Percentiles rank a stretch among this genome's conserved stretches.
Conservation (phyloP, 2,329 filamentous ascomycete species). For the Bertia moriformis region DNA sequence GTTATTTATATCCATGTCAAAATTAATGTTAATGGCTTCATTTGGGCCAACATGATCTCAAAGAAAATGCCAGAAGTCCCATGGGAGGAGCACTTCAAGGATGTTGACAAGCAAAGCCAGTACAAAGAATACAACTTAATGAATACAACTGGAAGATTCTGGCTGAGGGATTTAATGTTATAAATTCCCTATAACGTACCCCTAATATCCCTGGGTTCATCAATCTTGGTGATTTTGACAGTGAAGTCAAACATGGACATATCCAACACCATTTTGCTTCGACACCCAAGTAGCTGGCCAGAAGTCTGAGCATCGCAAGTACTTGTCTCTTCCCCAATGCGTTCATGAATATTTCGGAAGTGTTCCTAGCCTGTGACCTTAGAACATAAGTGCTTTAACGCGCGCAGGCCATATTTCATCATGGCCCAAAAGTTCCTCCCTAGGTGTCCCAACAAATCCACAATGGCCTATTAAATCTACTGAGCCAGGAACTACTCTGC, state of each 20-base stretch:
- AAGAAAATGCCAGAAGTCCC: conserved; percentile 13
- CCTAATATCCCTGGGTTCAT: conserved; percentile 26
- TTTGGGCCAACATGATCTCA: conserved; percentile 26
- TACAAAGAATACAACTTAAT: conserved; percentile 16
- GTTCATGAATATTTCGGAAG: conserved; percentile 2
- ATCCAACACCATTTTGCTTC: conserved; percentile 1
- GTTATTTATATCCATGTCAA: conserved; percentile 23
- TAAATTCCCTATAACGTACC: conserved; percentile 29
- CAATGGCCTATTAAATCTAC: conserved; percentile 2
- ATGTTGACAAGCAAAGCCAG: conserved; percentile 15
- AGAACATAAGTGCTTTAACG: not conserved
- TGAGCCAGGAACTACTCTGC: not conserved
- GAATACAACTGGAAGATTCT: conserved; percentile 27
- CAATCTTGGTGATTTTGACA: conserved; percentile 13
- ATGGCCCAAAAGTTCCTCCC: conserved; percentile 1
- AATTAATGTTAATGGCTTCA: conserved; percentile 21
- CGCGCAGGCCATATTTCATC: conserved; percentile 1
- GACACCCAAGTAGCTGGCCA: not conserved
- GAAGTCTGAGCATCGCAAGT: not conserved
- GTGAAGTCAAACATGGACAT: conserved; percentile 1
- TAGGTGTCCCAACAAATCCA: not conserved
- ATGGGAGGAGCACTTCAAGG: conserved; percentile 22
- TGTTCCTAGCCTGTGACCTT: not conserved
- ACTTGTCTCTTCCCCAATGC: conserved; percentile 2
- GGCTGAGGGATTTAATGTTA: conserved; percentile 36